Conservation (phyloP, 23 red algal genomes). For the Gracilaria domingensis region DNA sequence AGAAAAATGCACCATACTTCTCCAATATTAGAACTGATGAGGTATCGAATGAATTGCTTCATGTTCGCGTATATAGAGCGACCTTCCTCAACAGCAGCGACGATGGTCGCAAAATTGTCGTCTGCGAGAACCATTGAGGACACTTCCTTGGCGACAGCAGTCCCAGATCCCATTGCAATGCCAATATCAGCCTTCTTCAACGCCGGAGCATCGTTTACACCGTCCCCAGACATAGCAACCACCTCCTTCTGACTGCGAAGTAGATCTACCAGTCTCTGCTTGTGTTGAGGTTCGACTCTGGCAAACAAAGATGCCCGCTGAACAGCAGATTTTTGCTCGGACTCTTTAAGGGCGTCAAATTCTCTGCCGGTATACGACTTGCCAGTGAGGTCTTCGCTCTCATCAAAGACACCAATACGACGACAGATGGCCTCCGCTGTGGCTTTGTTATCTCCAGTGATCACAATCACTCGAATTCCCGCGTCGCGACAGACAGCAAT, state of each 20-base stretch:
- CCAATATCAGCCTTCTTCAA: slow-evolving; percentile 97
- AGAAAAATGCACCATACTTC: slow-evolving; percentile 99
- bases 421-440: slow-evolving; percentile 92
- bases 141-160: slow-evolving; percentile 93
- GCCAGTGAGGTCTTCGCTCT: slow-evolving; percentile 74
- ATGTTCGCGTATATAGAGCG: slow-evolving; percentile 99
- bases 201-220: slow-evolving; percentile 98
- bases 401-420: slow-evolving; percentile 89
- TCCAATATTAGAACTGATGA: slow-evolving; percentile 98
- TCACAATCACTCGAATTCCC: slow-evolving; percentile 97
- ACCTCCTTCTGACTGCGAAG: slow-evolving; percentile 85
- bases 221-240: slow-evolving; percentile 98
- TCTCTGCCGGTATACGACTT: slow-evolving; percentile 88
- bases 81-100: slow-evolving; percentile 95
- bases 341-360: slow-evolving; percentile 79
- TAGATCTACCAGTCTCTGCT: slow-evolving; percentile 83
- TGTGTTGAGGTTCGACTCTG: slow-evolving; percentile 94
- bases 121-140: slow-evolving; percentile 97
- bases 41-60: slow-evolving; percentile 98
- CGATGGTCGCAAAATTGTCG: slow-evolving; percentile 99
- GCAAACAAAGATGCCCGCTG: slow-evolving; percentile 83
- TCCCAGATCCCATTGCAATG: slow-evolving; percentile 97
- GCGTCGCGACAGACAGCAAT: slow-evolving; percentile 79
- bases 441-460: slow-evolving; percentile 96
- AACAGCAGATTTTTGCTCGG: slow-evolving; percentile 62